Percentiles rank a stretch among this genome's conserved stretches.
phyloP scores from a whole-genome alignment of 805 yeast genomes.

The Torulaspora franciscae region DNA sequence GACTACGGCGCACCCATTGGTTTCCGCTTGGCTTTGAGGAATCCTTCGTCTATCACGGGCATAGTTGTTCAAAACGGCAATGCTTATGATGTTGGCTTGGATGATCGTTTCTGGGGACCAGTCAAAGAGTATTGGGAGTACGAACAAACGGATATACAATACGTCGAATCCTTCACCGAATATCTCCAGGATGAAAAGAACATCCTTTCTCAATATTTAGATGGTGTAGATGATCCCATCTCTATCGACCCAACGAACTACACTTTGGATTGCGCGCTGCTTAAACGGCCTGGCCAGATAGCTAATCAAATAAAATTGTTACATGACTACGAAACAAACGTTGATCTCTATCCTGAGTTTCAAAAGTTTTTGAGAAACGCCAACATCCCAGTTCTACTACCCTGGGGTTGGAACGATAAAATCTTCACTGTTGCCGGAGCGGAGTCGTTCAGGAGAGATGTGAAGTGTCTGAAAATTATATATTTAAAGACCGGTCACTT shows the following conservation, averaged over 20 bases:
- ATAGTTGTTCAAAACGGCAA: constrained; percentile 43
- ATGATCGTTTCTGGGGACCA: constrained; percentile 38
- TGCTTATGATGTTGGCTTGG: constrained; percentile 43
- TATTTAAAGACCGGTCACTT: constrained; percentile 40
- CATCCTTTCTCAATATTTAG: constrained; percentile 32
- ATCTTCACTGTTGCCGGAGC: constrained; percentile 39
- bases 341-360: constrained; percentile 28
- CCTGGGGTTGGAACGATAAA: constrained; percentile 42
- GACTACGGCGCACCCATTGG: constrained; percentile 46
- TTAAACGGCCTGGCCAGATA: constrained; percentile 27
- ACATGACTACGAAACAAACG: constrained; percentile 37
- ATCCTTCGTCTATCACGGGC: constrained; percentile 33
- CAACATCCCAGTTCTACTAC: constrained; percentile 22
- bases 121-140: constrained; percentile 34
- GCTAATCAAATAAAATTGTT: constrained; percentile 36
- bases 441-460: constrained; percentile 37
- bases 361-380: constrained; percentile 8
- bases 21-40: constrained; percentile 36
- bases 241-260: constrained; percentile 36
- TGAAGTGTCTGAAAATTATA: constrained; percentile 28
- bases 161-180: constrained; percentile 14
- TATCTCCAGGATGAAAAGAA: constrained; percentile 20
- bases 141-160: constrained; percentile 14
- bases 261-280: constrained; percentile 31
- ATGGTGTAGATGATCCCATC: constrained; percentile 29